phyloP scores from a whole-genome alignment of 176 grass and related monocot genomes.

The Pontederia crassipes region DNA sequence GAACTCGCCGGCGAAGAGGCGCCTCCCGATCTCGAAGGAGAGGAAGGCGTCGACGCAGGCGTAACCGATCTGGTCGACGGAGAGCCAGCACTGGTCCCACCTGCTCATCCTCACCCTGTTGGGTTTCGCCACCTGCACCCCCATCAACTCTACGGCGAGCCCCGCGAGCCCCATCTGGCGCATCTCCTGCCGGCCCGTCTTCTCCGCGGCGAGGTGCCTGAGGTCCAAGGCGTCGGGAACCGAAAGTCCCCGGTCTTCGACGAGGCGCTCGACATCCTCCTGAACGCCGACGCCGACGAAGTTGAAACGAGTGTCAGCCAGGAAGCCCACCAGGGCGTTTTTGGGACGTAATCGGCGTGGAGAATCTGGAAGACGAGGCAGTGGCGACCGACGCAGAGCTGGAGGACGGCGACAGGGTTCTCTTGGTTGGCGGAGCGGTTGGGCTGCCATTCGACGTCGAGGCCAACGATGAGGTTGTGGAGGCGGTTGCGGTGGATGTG shows the following conservation, averaged over 20 bases:
- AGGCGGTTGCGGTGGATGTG: conserved; percentile 3
- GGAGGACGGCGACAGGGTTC: conserved; percentile 35
- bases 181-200: conserved; percentile 18
- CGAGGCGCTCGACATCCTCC: conserved; percentile 20
- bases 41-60: conserved; percentile 46
- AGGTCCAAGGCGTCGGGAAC: conserved; percentile 29
- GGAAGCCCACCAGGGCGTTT: conserved; percentile 6
- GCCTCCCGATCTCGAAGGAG: conserved; percentile 39
- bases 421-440: neutral
- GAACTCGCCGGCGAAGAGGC: conserved; percentile 20
- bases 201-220: conserved; percentile 13
- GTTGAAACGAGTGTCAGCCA: conserved; percentile 12
- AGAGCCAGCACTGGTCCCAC: conserved; percentile 25
- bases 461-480: conserved; percentile 32
- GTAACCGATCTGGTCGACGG: conserved; percentile 27
- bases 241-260: conserved; percentile 18
- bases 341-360: conserved; percentile 24
- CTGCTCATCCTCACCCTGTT: conserved; percentile 24
- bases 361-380: conserved; percentile 47
- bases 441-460: conserved; percentile 54
- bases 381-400: conserved; percentile 49
- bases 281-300: conserved; percentile 43
- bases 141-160: conserved; percentile 25
- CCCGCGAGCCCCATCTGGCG: conserved; percentile 16
- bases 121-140: conserved; percentile 22